Evolutionary conservation across 1,139 yeast species (phyloP), one percentile per base, ranked within the genome.

Genomic region (Diutina ranongensis): DNA sequence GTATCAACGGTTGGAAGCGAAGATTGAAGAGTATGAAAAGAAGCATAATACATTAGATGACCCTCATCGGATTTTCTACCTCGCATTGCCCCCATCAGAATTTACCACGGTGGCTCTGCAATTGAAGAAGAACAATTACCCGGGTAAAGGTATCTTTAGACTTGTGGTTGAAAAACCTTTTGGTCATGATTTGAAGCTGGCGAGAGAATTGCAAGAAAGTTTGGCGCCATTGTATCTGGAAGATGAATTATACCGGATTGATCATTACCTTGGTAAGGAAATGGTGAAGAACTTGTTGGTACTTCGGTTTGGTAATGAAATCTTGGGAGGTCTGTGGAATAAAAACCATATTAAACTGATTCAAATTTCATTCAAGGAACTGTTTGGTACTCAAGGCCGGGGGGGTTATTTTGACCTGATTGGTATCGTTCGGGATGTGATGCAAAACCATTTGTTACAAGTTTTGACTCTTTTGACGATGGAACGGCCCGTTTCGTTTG

Each of bases 351-450:
- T 92, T 58, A 74, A 79, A 51, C 77, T 82, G 46, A 80, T 92
- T 51, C 97, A 89, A 67, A 80, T 92, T 54, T 76, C 92, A 20
- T 89, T 92, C 71, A 94, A 94, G 68, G 99, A 92, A 67, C 84
- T 92, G 12, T 89, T 94, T 57, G 98, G 98, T 49, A 92, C 98
- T 44, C 97, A 92, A 66, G 98, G 98, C 50, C 80, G 99, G 60
- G 98, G 98, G 54, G 98, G 98, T 35, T 92, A 92, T 70, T 92
- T 94, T 60, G 97, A 94, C 65, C 72, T 74, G 50, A 87, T 89
- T 58, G 99, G 99, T 49, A 92, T 92, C 58, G 86, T 92, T 54
- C 80, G 99, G 65, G 99, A 92, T 61, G 97, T 92, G 46, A 89
- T 94, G 88, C 99, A 92, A 70, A 92, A 92, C 73, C 99, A 92